Evolutionary conservation across 768 basidiomycete species (phyloP).

Genomic region (Suillus spraguei): DNA sequence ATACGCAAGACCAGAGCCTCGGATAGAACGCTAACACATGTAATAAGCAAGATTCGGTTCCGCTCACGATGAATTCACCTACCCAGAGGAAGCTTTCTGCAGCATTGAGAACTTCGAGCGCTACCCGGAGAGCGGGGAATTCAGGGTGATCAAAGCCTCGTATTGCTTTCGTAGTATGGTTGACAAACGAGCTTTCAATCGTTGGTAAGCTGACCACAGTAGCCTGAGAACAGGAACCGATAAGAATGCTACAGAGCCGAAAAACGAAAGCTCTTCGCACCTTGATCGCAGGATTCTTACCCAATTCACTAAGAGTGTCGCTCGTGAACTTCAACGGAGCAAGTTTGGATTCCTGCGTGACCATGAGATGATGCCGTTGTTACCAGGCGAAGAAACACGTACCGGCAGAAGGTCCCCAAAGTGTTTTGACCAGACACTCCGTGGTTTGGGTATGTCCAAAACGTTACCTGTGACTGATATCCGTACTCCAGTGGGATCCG

Average conservation of each 20-base stretch:
- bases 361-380: conserved; percentile 12
- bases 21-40: conserved; percentile 69
- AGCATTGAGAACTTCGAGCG: conserved; percentile 86
- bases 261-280: conserved; percentile 38
- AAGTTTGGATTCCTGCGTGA: conserved; percentile 51
- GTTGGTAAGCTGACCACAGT: conserved; percentile 88
- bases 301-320: conserved; percentile 75
- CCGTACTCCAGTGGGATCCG: conserved; percentile 78
- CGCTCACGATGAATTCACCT: conserved; percentile 17
- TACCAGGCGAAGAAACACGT: conserved; percentile 21
- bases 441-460: conserved; percentile 65
- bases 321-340: conserved; percentile 65
- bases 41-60: conserved; percentile 14
- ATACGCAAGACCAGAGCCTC: conserved; percentile 94
- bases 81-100: conserved; percentile 97
- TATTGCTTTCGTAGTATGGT: conserved; percentile 77
- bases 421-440: conserved; percentile 71
- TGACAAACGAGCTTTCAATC: conserved; percentile 90
- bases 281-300: conserved; percentile 71
- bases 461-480: conserved; percentile 93
- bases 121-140: conserved; percentile 82
- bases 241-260: conserved; percentile 13
- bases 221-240: conserved; percentile 47
- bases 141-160: conserved; percentile 82
- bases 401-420: conserved; percentile 67